Evolutionary conservation across 106 monocot genomes (phyloP).

Genomic region (Acorus calamus): DNA sequence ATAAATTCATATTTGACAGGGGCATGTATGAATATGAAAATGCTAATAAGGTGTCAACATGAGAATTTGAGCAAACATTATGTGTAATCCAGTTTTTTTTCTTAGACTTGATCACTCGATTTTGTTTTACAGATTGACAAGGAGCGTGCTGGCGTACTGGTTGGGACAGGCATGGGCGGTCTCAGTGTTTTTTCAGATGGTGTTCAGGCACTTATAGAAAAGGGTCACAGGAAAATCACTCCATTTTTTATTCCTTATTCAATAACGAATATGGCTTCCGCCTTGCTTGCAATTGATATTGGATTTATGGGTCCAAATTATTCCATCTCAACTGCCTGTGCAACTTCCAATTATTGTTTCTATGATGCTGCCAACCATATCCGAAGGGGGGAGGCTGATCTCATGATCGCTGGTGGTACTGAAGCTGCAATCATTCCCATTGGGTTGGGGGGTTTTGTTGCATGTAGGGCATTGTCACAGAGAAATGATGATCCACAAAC

Average conservation of each 20-base stretch:
- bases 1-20: no score
- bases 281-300: slow-evolving; percentile 33
- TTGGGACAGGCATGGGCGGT: slow-evolving; percentile 45
- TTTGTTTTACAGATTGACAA: slow-evolving; percentile 16
- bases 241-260: slow-evolving; percentile 42
- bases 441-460: slow-evolving; percentile 16
- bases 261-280: slow-evolving; percentile 40
- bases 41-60: no score
- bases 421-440: slow-evolving; percentile 36
- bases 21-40: no score
- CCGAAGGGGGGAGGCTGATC: slow-evolving; percentile 39
- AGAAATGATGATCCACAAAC: slow-evolving; percentile 12
- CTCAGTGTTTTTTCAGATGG: slow-evolving; percentile 18
- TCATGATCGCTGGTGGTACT: slow-evolving; percentile 44
- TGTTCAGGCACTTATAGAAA: slow-evolving; percentile 13
- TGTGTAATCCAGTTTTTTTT: no score
- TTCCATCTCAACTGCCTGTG: slow-evolving; percentile 49
- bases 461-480: slow-evolving; percentile 13
- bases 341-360: slow-evolving; percentile 48
- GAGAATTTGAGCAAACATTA: no score
- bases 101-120: no score
- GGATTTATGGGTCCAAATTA: slow-evolving; percentile 47
- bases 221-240: slow-evolving; percentile 22
- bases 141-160: slow-evolving; percentile 30
- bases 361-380: slow-evolving; percentile 59